Evolutionary conservation across 441 rosid genomes (phyloP).

Genomic region (Iberis amara): DNA sequence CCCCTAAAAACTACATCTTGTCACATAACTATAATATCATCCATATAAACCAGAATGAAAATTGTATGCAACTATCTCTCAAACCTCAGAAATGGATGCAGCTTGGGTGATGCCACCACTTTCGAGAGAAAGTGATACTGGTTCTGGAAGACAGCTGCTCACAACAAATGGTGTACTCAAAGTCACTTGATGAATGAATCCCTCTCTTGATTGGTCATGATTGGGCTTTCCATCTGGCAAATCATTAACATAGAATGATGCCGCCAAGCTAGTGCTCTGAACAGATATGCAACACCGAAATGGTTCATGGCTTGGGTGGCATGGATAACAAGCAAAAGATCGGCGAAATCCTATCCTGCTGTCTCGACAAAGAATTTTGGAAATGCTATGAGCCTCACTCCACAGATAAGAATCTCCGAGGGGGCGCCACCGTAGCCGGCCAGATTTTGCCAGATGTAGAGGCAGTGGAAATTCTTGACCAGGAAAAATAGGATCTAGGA

Average conservation of each 20-base stretch:
- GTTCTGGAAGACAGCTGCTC: constrained; percentile 74
- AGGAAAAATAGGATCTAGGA: constrained; percentile 86
- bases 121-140: constrained; percentile 60
- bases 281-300: constrained; percentile 88
- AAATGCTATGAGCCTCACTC: constrained; percentile 86
- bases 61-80: constrained; percentile 30
- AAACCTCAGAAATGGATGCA: constrained; percentile 73
- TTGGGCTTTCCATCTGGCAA: constrained; percentile 38
- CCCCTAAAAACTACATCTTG: constrained; percentile 41
- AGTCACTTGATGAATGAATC: constrained; percentile 60
- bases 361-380: constrained; percentile 71
- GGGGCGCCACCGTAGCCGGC: constrained; percentile 94
- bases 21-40: constrained; percentile 4
- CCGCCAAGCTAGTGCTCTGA: constrained; percentile 48
- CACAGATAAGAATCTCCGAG: constrained; percentile 74
- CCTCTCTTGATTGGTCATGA: constrained; percentile 41
- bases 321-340: constrained; percentile 92
- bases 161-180: constrained; percentile 71
- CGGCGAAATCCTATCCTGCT: constrained; percentile 72
- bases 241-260: constrained; percentile 30
- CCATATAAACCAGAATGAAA: constrained; percentile 9
- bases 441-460: constrained; percentile 86
- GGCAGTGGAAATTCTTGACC: constrained; percentile 90
- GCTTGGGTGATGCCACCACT: constrained; percentile 63
- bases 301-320: constrained; percentile 83